A percentile compares a stretch with the other conserved stretches of the same genome.
These are phyloP conservation scores for Pugionium dolabratum DNA, from an alignment of 345 rosid genomes.

Conservation along the genomic window DNA sequence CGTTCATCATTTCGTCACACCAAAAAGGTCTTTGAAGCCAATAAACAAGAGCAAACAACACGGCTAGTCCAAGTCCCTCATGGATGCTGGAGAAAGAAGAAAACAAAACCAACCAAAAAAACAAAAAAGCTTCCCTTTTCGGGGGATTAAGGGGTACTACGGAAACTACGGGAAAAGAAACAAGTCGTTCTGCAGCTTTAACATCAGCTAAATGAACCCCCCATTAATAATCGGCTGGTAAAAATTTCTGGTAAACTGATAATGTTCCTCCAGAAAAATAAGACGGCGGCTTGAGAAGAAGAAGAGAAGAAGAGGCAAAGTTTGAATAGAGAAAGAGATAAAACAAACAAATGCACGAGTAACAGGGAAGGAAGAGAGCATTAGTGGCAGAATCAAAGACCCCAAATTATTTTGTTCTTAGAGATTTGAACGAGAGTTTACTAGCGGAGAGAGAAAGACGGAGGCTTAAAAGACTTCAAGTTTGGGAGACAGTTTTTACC, in stretches of 20 bases:
- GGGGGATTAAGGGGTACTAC: neutral
- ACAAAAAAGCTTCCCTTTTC: neutral
- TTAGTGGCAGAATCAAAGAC: slow-evolving; percentile 25
- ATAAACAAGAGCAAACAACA: neutral
- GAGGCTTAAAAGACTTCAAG: slow-evolving; percentile 5
- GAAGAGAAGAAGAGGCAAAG: neutral
- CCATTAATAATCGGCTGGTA: neutral
- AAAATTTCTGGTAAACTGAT: neutral
- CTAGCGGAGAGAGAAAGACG: neutral
- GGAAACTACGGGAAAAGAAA: too few species aligned
- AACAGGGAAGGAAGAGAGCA: slow-evolving; percentile 16
- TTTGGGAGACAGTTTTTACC: slow-evolving; percentile 18
- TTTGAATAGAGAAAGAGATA: slow-evolving; percentile 13
- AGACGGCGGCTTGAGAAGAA: neutral
- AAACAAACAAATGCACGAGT: neutral
- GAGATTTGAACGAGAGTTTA: neutral
- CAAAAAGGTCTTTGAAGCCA: neutral
- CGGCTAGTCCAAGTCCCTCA: slow-evolving; percentile 17
- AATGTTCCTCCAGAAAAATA: neutral
- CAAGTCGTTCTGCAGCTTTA: neutral
- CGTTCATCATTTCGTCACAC: slow-evolving; percentile 18
- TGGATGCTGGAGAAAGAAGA: slow-evolving; percentile 10
- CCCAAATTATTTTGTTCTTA: neutral
- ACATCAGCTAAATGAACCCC: neutral
- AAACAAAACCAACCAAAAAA: neutral